Evolutionary conservation across 2,329 filamentous ascomycete genomes (phyloP).

Genomic region (Septoria linicola): DNA sequence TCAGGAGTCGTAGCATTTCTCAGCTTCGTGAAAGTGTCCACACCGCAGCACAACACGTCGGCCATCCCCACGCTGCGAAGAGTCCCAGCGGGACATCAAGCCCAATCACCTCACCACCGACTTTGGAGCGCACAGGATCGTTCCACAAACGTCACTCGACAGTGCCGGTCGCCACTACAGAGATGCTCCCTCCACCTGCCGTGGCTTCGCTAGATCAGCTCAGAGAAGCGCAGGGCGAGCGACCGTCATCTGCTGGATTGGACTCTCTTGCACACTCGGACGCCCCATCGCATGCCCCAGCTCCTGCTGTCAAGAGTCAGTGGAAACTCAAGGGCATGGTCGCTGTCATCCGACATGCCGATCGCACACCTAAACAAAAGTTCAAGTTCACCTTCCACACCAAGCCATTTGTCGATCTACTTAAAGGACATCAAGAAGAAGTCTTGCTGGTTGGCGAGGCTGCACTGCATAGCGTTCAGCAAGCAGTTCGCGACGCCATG

Average conservation of each 20-base stretch:
- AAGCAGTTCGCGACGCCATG: constrained; percentile 80
- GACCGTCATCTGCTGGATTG: constrained; percentile 21
- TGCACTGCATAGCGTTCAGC: constrained; percentile 81
- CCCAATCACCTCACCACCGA: constrained; percentile 47
- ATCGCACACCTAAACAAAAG: constrained; percentile 97
- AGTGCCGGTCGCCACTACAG: constrained; percentile 29
- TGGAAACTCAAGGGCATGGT: constrained; percentile 99
- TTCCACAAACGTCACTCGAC: constrained; percentile 17
- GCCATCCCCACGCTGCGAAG: constrained; percentile 25
- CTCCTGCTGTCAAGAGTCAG: constrained; percentile 73
- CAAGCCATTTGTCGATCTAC: constrained; percentile 87
- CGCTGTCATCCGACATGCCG: constrained; percentile 91
- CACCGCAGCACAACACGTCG: constrained; percentile 30
- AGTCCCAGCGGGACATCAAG: constrained; percentile 37
- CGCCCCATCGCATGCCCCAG: constrained; percentile 41
- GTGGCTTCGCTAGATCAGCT: constrained; percentile 19
- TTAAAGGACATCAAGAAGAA: constrained; percentile 95
- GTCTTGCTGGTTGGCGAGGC: constrained; percentile 90
- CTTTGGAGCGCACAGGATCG: constrained; percentile 37
- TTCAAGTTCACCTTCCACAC: constrained; percentile 99
- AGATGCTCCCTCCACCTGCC: constrained; percentile 36
- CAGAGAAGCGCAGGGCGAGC: constrained; percentile 13
- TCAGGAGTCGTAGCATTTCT: constrained; percentile 65
- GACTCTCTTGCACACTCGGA: constrained; percentile 24
- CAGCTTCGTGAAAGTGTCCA: constrained; percentile 51